Conservation (phyloP, 2,329 filamentous ascomycete genomes). For the Pseudopithomyces chartarum region DNA sequence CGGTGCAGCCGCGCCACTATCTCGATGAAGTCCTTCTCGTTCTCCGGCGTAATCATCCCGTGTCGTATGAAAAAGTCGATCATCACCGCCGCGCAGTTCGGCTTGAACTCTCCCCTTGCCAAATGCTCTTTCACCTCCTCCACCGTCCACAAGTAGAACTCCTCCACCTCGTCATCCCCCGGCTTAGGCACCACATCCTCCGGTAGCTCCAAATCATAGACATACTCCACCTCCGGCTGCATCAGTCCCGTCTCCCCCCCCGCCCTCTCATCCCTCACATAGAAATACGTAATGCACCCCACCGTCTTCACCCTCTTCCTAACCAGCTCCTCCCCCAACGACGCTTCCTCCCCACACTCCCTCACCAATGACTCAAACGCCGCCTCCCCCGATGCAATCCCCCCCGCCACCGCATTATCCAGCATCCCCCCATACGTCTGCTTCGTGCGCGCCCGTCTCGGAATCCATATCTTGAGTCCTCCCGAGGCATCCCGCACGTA, state of each 20-base stretch:
- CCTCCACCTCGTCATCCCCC: constrained; percentile 86
- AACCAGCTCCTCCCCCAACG: constrained; percentile 72
- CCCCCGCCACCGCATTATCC: constrained; percentile 91
- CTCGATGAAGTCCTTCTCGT: constrained; percentile 78
- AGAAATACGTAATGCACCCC: constrained; percentile 83
- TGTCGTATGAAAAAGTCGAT: constrained; percentile 90
- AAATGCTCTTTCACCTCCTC: constrained; percentile 76
- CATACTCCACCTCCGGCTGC: constrained; percentile 89
- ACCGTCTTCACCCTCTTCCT: constrained; percentile 61
- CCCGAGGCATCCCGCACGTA: constrained; percentile 48
- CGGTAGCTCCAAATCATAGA: constrained; percentile 85
- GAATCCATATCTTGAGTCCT: constrained; percentile 82
- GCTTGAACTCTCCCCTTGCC: constrained; percentile 79
- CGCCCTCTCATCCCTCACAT: constrained; percentile 74
- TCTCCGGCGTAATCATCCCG: constrained; percentile 76
- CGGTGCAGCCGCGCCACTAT: constrained; percentile 79
- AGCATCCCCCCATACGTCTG: constrained; percentile 89
- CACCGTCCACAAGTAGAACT: constrained; percentile 77
- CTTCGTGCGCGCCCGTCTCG: constrained; percentile 75
- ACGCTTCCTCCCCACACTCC: constrained; percentile 89
- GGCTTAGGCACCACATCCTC: constrained; percentile 71
- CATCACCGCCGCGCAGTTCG: constrained; percentile 84
- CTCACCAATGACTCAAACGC: constrained; percentile 82
- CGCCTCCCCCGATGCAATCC: constrained; percentile 78
- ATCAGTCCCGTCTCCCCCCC: constrained; percentile 82